Percentiles rank a stretch among this genome's conserved stretches.
Conservation (phyloP, 208 protist genomes). For the Crithidia bombi region DNA sequence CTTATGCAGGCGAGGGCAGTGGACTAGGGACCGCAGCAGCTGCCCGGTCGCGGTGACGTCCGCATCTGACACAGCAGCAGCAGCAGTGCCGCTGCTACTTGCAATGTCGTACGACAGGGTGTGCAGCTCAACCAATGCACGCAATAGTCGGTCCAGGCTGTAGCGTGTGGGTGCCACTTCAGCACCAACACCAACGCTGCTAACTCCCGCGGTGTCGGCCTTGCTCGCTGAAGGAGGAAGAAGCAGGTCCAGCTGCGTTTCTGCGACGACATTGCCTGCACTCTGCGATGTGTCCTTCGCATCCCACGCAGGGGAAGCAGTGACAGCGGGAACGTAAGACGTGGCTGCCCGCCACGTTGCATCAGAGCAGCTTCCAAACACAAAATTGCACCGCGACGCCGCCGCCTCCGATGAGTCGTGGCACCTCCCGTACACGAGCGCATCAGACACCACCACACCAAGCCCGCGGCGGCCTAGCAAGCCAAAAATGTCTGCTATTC, state of each 20-base stretch:
- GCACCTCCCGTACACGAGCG: conserved; percentile 33
- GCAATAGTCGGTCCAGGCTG: conserved; percentile 7
- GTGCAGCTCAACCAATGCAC: conserved; percentile 24
- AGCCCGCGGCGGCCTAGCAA: conserved; percentile 20
- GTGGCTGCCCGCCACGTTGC: conserved; percentile 20
- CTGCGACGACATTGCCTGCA: not conserved
- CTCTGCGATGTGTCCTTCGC: not conserved
- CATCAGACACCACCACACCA: conserved; percentile 28
- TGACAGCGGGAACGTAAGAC: not conserved
- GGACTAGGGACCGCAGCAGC: conserved; percentile 26
- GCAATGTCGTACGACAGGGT: not conserved
- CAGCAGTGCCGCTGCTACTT: not conserved
- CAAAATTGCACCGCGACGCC: conserved; percentile 27
- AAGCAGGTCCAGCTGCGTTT: not conserved
- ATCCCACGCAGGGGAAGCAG: not conserved
- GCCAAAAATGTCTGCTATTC: conserved; percentile 31
- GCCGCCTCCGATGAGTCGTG: conserved; percentile 24
- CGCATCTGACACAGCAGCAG: not conserved
- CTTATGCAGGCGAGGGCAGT: conserved; percentile 25
- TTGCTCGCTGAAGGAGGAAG: not conserved
- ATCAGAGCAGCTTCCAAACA: conserved; percentile 20
- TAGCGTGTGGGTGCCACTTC: conserved; percentile 2
- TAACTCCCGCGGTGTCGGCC: not conserved
- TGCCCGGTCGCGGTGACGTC: conserved; percentile 23
- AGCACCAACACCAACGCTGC: not conserved